Base-by-base conservation (phyloP, 345 rosid genomes). In the Gossypium herbaceum region DNA sequence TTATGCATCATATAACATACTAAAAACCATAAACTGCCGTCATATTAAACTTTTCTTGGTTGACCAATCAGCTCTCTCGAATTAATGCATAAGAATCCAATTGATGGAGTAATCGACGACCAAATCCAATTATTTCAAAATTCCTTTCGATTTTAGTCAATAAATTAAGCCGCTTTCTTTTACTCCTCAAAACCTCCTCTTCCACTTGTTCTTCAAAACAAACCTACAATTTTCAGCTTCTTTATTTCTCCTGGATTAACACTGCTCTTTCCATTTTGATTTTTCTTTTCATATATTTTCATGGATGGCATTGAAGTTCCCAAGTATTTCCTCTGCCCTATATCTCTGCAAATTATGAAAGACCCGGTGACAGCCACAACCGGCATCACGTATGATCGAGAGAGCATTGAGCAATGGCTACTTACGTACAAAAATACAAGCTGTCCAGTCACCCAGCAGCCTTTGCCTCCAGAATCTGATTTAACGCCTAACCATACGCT, bases 351-450 rank as follows among this genome's bases (percentile, higher is more conserved):
- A 61, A 86, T 93, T 77, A 93, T 91, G 98, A 85, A 67, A 78
- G 98, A 93, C 75, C 98, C 97, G 0, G 97, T 93, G 13, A 93
- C 89, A 0, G 74, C 86, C 39, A 73, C 81, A 50, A 84, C 98
- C 16, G 95, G 97, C 58, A 93, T 93, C 72, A 88, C 98, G 25
- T 93, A 93, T 73, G 97, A 93, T 69, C 86, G 98, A 10, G 84
- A 81, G 41, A 85, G 87, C 88, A 93, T 91, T 39, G 93, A 91
- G 60, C 85, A 85, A 2, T 91, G 98, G 98, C 83, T 93, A 34
- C 79, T 72, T 75, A 57, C 48, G 2, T 25, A 69, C 73, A 56
- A 27, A 41, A 78, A 66, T 69, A 39, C 73, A 2, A 68, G 61
- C 1, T 93, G 98, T 75, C 94, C 97, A 0, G 85, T 90, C 75